Evolutionary conservation across 768 basidiomycete genomes (phyloP), one percentile per base, ranked within the genome.

Genomic region (Pleurotus citrinopileatus): DNA sequence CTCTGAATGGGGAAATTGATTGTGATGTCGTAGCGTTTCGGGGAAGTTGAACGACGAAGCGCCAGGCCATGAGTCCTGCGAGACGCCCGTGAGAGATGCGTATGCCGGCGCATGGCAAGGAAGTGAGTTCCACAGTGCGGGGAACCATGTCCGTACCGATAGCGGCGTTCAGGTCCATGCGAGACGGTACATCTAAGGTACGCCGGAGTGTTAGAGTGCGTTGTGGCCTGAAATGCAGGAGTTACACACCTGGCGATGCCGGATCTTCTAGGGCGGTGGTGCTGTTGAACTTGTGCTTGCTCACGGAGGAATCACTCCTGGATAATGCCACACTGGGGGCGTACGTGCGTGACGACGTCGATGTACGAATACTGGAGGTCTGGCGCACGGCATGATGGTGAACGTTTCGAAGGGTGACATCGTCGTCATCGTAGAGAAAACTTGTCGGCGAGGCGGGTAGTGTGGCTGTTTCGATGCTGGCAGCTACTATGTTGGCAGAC

Each of bases 71-170:
- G 53, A 67, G 64, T 1, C 64, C 64, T 0, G 48, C 3, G 32
- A 67, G 52, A 17, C 40, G 40, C 1, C 65, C 65, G 19, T 61
- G 60, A 6, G 57, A 34, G 43, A 67, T 62, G n/a, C 64, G 61
- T 8, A 63, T 53, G 12, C 65, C 65, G 5, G 65, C 65, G 29
- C 65, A 67, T 4, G 65, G 65, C 17, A 61, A 60, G 46, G 52
- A 23, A 22, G 42, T 38, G 22, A 67, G 63, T 36, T 65, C 64
- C 4, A 56, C 65, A 6, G 55, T 56, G 7, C 59, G 64, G 13
- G 43, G 25, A 22, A 55, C 53, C 43, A 60, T 51, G 45, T 67
- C 65, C 13, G 47, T 20, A 9, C 65, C 64, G 19, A 67, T 17
- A 2, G 55, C 62, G n/a, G 58, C 54, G 45, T 52, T 63, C 1